Percentiles rank a stretch among this genome's conserved stretches.
Conservation (phyloP, 768 basidiomycete genomes). For the Melanogaster broomeanus region DNA sequence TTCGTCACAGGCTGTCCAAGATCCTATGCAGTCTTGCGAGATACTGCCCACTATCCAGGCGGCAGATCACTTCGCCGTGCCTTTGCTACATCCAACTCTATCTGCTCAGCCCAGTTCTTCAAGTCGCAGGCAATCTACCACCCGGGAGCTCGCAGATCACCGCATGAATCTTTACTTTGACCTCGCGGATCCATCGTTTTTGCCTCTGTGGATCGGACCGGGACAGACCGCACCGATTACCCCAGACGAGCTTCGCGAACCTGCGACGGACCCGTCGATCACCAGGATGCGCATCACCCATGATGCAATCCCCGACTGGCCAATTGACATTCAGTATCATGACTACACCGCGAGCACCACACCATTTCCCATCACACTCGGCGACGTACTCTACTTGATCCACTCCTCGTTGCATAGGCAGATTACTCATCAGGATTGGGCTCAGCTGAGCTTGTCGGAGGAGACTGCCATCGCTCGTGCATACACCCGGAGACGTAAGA, state of each 20-base stretch:
- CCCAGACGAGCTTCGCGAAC: slow-evolving; percentile 46
- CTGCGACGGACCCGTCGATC: slow-evolving; percentile 57
- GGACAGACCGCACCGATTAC: slow-evolving; percentile 42
- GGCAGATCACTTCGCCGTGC: too few relatives aligned
- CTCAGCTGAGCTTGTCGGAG: slow-evolving; percentile 22
- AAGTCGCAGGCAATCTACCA: too few relatives aligned
- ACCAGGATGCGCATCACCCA: slow-evolving; percentile 57
- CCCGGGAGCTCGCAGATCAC: too few relatives aligned
- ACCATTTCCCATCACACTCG: slow-evolving; percentile 50
- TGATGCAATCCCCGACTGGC: slow-evolving; percentile 61
- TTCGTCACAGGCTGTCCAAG: slow-evolving; percentile 65
- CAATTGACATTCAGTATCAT: slow-evolving; percentile 51
- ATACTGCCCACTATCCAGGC: slow-evolving; percentile 67
- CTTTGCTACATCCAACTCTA: too few relatives aligned
- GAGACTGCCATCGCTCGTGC: slow-evolving; percentile 36
- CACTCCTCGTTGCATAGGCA: slow-evolving; percentile 47
- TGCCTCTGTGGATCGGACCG: slow-evolving; percentile 42
- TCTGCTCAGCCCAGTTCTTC: too few relatives aligned
- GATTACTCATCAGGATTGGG: slow-evolving; percentile 40
- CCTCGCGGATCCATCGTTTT: slow-evolving; percentile 48
- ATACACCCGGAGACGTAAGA: slow-evolving; percentile 37
- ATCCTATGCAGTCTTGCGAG: slow-evolving; percentile 65
- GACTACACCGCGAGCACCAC: slow-evolving; percentile 22
- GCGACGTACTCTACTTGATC: slow-evolving; percentile 57
- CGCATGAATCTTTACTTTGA: slow-evolving; percentile 55